Conservation (phyloP, 805 yeast species). For the Kuraishia cidri region DNA sequence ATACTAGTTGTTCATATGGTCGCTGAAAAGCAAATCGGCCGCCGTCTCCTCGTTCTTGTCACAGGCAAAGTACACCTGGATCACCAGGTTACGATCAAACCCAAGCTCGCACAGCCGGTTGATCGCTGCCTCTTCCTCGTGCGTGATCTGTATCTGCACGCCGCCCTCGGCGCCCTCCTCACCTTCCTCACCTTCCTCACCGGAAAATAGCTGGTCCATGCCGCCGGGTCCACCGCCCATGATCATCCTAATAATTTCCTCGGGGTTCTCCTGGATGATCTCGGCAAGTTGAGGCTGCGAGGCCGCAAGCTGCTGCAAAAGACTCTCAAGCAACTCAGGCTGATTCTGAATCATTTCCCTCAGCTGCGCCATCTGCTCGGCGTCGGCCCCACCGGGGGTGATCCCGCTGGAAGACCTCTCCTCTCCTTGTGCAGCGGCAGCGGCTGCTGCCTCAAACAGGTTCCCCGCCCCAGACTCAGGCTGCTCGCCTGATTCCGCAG, state of each 20-base stretch:
- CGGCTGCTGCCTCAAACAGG: slow-evolving; percentile 45
- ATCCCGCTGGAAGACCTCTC: slow-evolving; percentile 9
- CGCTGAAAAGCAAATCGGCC: slow-evolving; percentile 80
- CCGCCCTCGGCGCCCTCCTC: slow-evolving; percentile 29
- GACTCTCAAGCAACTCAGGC: slow-evolving; percentile 81
- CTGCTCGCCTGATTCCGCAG: slow-evolving; percentile 12
- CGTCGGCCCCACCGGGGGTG: slow-evolving; percentile 14
- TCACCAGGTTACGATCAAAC: slow-evolving; percentile 77
- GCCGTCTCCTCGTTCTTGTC: slow-evolving; percentile 96
- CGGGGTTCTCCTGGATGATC: slow-evolving; percentile 80
- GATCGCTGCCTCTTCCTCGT: slow-evolving; percentile 86
- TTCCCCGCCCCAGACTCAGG: slow-evolving; percentile 26
- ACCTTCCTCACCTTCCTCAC: slow-evolving; percentile 27
- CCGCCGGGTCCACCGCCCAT: slow-evolving; percentile 54
- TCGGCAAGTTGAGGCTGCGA: slow-evolving; percentile 81
- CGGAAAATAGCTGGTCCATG: slow-evolving; percentile 29
- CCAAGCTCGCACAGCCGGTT: slow-evolving; percentile 87
- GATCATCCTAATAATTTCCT: slow-evolving; percentile 70
- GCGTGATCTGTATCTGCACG: slow-evolving; percentile 56
- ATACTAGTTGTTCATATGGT: slow-evolving; percentile 25
- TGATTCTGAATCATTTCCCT: slow-evolving; percentile 75
- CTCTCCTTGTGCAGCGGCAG: slow-evolving; percentile 22
- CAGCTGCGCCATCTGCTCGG: slow-evolving; percentile 40
- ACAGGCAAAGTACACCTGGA: slow-evolving; percentile 95
- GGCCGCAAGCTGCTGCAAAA: slow-evolving; percentile 73